Conservation (phyloP, 371 early-diverging fungal genomes). For the Mucor lusitanicus region DNA sequence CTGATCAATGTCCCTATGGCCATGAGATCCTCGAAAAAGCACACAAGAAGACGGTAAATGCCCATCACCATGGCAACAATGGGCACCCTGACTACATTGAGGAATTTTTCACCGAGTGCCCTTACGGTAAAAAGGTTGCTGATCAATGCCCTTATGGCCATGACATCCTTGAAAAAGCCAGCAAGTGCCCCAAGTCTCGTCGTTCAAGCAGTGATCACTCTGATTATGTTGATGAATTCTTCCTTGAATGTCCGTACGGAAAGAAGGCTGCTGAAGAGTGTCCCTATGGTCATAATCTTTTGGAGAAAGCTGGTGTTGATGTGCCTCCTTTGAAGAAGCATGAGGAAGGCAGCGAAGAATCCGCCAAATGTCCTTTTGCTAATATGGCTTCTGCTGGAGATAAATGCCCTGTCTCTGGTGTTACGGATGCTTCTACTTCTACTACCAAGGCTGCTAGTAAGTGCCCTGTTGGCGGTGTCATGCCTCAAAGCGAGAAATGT, state of each 20-base stretch:
- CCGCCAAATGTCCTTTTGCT: constrained; percentile 10
- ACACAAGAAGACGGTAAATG: neutral
- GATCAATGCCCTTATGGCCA: constrained; percentile 7
- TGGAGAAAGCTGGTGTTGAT: constrained; percentile 2
- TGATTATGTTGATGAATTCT: constrained; percentile 3
- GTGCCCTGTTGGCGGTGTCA: constrained; percentile 15
- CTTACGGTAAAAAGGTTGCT: constrained; percentile 7
- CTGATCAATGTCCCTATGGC: constrained; percentile 17
- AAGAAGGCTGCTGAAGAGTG: constrained; percentile 8
- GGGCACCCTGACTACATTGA: neutral
- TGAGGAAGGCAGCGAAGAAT: neutral
- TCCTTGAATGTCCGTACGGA: constrained; percentile 19
- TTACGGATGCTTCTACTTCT: neutral
- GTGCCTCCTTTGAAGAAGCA: constrained; percentile 1
- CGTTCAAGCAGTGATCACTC: neutral
- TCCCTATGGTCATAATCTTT: constrained; percentile 11
- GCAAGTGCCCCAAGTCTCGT: neutral
- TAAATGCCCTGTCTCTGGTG: constrained; percentile 4
- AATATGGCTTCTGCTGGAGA: neutral
- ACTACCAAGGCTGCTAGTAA: neutral
- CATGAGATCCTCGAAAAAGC: constrained; percentile 8
- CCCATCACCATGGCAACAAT: neutral
- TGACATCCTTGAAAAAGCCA: constrained; percentile 6
- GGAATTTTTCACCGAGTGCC: constrained; percentile 12
- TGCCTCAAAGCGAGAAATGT: constrained; percentile 15